Percentiles rank a stretch among this genome's conserved stretches.
Evolutionary conservation across 352 stramenopile genomes (phyloP).

Genomic region (Phytophthora sp.): DNA sequence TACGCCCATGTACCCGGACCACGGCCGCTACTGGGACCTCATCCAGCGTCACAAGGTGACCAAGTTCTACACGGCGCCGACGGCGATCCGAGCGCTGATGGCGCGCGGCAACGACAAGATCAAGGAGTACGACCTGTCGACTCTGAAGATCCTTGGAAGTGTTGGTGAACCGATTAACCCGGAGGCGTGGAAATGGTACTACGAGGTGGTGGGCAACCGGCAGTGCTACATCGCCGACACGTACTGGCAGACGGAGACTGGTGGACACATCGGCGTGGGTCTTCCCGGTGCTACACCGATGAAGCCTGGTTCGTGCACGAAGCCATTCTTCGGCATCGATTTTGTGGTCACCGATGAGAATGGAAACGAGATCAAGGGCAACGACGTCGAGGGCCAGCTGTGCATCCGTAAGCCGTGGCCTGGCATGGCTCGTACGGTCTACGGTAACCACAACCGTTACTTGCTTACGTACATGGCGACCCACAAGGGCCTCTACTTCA

Average conservation of each 20-base stretch:
- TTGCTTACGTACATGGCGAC: conserved; percentile 96
- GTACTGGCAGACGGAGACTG: conserved; percentile 99
- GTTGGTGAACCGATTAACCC: conserved; percentile 99
- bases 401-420: conserved; percentile 97
- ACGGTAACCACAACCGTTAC: conserved; percentile 95
- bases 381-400: conserved; percentile 93
- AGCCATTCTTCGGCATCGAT: conserved; percentile 97
- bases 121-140: conserved; percentile 72
- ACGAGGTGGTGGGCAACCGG: conserved; percentile 90
- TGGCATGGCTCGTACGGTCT: conserved; percentile 95
- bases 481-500: conserved; percentile 98
- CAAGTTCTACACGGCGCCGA: conserved; percentile 94
- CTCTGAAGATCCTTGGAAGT: conserved; percentile 95
- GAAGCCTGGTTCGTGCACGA: conserved; percentile 94
- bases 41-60: conserved; percentile 97
- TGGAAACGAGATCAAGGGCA: conserved; percentile 90
- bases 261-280: conserved; percentile 95
- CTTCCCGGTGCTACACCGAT: conserved; percentile 90
- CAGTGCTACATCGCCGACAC: conserved; percentile 96
- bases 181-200: conserved; percentile 97
- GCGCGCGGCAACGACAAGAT: conserved; percentile 93
- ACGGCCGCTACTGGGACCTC: conserved; percentile 96
- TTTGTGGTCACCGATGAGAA: conserved; percentile 81
- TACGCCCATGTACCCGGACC: conserved; percentile 97
- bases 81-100: conserved; percentile 98